A percentile compares a stretch with the other conserved stretches of the same genome.
phyloP scores from a whole-genome alignment of 2,329 filamentous ascomycete genomes.

The Fusarium sp. region DNA sequence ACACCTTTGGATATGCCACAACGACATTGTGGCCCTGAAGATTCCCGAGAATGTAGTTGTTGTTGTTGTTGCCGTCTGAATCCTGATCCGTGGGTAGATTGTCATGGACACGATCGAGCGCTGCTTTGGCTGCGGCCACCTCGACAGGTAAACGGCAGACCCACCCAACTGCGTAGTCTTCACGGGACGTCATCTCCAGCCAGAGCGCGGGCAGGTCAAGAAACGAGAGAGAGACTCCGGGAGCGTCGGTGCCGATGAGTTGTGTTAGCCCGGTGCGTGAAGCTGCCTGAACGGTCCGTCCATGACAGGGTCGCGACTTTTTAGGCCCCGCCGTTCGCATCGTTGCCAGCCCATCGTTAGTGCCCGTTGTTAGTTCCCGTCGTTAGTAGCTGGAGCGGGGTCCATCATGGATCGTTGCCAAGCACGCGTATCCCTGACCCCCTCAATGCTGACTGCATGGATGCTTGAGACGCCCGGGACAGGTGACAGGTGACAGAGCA shows the following conservation, averaged over 20 bases:
- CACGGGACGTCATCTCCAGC: not conserved
- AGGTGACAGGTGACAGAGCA: no score
- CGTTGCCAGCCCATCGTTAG: no score
- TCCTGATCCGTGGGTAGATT: not conserved
- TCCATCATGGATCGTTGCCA: no score
- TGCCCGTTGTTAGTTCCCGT: no score
- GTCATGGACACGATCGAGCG: not conserved
- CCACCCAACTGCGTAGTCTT: not conserved
- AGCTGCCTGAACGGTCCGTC: not conserved
- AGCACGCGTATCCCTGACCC: no score
- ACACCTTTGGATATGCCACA: slow-evolving; percentile 3
- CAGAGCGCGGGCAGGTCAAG: not conserved
- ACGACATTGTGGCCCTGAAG: slow-evolving; percentile 1
- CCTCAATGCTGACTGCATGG: no score
- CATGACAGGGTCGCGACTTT: no score
- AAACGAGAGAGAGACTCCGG: not conserved
- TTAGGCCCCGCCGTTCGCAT: no score
- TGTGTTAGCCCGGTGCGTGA: not conserved
- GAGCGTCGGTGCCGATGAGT: not conserved
- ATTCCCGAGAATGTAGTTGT: not conserved
- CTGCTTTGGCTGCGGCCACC: not conserved
- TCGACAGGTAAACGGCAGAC: not conserved
- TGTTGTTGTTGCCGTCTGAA: not conserved
- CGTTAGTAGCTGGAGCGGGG: no score
- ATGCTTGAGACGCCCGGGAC: no score